A percentile compares a stretch with the other conserved stretches of the same genome.
Conservation (phyloP, 2,329 filamentous ascomycete species). For the Hirsutella thompsonii region DNA sequence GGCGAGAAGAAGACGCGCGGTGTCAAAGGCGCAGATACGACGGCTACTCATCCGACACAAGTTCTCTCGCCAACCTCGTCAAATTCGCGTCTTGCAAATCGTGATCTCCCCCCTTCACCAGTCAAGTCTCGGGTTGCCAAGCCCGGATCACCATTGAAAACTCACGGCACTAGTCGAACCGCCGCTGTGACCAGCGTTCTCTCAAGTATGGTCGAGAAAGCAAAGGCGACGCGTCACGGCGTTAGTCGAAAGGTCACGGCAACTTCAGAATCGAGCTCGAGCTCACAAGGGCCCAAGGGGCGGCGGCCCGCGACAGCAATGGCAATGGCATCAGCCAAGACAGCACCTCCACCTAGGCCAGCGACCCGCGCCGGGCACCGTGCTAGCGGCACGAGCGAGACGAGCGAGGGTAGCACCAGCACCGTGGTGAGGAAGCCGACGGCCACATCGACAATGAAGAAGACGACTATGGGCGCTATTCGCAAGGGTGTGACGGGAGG, state of each 20-base stretch:
- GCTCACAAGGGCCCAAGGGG: constrained; percentile 21
- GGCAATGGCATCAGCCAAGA: constrained; percentile 17
- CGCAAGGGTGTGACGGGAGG: constrained; percentile 36
- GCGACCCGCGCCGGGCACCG: constrained; percentile 37
- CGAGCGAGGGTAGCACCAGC: constrained; percentile 49
- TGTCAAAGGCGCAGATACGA: constrained; percentile 26
- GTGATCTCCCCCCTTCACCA: constrained; percentile 36
- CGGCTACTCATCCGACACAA: constrained; percentile 32
- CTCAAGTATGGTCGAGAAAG: constrained; percentile 46
- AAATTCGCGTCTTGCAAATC: constrained; percentile 54
- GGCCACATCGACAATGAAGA: constrained; percentile 26
- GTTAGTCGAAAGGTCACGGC: constrained; percentile 31
- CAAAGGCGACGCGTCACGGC: constrained; percentile 40
- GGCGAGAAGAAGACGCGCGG: constrained; percentile 55
- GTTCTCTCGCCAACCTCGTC: constrained; percentile 73
- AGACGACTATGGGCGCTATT: constrained; percentile 40
- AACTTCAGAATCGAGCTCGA: constrained; percentile 29
- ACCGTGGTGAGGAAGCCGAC: constrained; percentile 48
- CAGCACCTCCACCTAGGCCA: constrained; percentile 17
- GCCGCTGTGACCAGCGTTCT: constrained; percentile 31
- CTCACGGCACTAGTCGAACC: constrained; percentile 24
- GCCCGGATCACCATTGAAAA: constrained; percentile 51
- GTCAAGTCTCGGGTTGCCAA: constrained; percentile 44
- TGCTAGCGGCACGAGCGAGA: constrained; percentile 47
- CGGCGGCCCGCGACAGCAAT: constrained; percentile 21